Percentiles rank a stretch among this genome's conserved stretches.
Conservation (phyloP, 495 filamentous ascomycete genomes). For the Penicillium longicatenatum region DNA sequence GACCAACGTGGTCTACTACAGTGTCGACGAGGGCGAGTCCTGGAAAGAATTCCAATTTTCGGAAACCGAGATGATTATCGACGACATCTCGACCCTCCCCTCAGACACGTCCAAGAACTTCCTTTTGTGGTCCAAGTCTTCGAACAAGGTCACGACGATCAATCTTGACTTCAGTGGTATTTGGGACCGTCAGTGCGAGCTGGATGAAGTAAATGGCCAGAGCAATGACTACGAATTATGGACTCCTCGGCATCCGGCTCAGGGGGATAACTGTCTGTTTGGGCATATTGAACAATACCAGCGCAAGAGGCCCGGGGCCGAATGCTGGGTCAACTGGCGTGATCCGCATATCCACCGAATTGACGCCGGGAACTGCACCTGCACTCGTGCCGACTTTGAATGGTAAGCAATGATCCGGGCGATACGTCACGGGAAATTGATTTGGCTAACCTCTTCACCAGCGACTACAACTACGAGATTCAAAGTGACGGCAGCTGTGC, state of each 20-base stretch:
- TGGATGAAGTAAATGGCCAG: slow-evolving; percentile 63
- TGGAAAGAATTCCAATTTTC: slow-evolving; percentile 79
- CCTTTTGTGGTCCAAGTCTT: slow-evolving; percentile 71
- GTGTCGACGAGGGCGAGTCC: slow-evolving; percentile 72
- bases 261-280: slow-evolving; percentile 81
- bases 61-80: slow-evolving; percentile 65
- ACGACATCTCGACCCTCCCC: slow-evolving; percentile 82
- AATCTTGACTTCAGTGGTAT: slow-evolving; percentile 88
- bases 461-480: slow-evolving; percentile 92
- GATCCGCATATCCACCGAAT: slow-evolving; percentile 64
- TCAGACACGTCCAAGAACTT: slow-evolving; percentile 89
- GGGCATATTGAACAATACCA: slow-evolving; percentile 88
- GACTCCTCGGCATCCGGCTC: slow-evolving; percentile 76
- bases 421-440: neutral
- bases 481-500: slow-evolving; percentile 71
- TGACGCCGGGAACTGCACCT: slow-evolving; percentile 69
- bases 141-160: slow-evolving; percentile 59
- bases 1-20: slow-evolving; percentile 73
- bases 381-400: slow-evolving; percentile 85
- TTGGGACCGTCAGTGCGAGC: slow-evolving; percentile 64
- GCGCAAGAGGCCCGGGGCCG: slow-evolving; percentile 71
- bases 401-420: slow-evolving; percentile 65
- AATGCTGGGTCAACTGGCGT: slow-evolving; percentile 82
- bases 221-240: slow-evolving; percentile 82
- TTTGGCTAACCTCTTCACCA: slow-evolving; percentile 29